These are phyloP conservation scores for Penicillium brevicompactum DNA, from an alignment of 2,329 filamentous ascomycete species.

Conservation along the genomic window DNA sequence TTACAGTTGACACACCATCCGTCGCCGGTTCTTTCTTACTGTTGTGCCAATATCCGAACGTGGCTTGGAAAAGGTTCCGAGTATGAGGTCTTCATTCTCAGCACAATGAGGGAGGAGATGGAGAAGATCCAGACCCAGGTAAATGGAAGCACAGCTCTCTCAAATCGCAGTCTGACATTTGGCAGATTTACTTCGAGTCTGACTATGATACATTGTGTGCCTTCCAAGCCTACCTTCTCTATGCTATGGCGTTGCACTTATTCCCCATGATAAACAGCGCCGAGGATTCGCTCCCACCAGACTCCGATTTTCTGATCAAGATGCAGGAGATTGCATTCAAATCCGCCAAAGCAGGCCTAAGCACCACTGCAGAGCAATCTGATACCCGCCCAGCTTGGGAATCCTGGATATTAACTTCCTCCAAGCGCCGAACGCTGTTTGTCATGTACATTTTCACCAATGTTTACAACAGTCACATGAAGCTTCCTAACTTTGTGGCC, in stretches of 20 bases:
- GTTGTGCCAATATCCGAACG: conserved; percentile 31
- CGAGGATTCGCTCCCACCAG: conserved; percentile 31
- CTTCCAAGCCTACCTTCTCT: conserved; percentile 59
- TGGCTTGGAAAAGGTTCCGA: conserved; percentile 28
- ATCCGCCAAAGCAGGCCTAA: conserved; percentile 44
- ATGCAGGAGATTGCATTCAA: conserved; percentile 54
- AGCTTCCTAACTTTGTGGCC: conserved; percentile 52
- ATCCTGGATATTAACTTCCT: conserved; percentile 55
- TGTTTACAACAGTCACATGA: conserved; percentile 48
- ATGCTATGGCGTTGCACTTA: conserved; percentile 54
- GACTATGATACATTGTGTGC: conserved; percentile 42
- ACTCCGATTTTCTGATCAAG: conserved; percentile 49
- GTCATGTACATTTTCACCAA: conserved; percentile 59
- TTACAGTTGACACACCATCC: conserved; percentile 14
- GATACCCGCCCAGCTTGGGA: conserved; percentile 52
- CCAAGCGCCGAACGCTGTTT: conserved; percentile 56
- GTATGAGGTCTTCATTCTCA: conserved; percentile 27
- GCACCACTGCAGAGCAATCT: conserved; percentile 47
- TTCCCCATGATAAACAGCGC: conserved; percentile 24
- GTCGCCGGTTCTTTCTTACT: conserved; percentile 26
- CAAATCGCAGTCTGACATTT: neutral
- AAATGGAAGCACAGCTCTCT: neutral
- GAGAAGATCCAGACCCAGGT: conserved; percentile 20
- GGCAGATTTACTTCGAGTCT: conserved; percentile 14
- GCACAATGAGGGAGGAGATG: conserved; percentile 29